Percentiles rank a stretch among this genome's conserved stretches.
Evolutionary conservation across 1,139 yeast species (phyloP).

Genomic region (Petasospora fabianii): DNA sequence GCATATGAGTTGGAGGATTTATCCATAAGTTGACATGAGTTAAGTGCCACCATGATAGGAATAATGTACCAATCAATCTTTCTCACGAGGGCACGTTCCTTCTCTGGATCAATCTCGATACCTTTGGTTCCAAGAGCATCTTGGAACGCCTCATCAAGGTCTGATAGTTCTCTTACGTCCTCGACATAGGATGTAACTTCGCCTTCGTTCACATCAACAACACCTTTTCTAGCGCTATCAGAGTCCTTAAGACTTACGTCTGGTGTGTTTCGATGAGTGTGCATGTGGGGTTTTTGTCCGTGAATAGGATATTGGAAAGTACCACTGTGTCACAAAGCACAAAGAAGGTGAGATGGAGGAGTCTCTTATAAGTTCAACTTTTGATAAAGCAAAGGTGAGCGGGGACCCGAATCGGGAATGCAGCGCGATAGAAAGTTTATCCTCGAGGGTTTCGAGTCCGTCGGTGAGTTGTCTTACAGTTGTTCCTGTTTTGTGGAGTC

Average conservation of each 20-base stretch:
- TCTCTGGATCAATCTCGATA: constrained; percentile 7
- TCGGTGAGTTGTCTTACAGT: too few relatives aligned
- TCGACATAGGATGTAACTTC: constrained; percentile 2
- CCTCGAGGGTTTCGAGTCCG: too few relatives aligned
- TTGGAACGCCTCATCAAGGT: constrained; percentile 7
- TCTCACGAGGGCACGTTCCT: constrained; percentile 11
- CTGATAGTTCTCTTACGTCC: constrained; percentile 2
- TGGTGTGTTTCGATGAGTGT: too few relatives aligned
- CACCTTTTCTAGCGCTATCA: neutral
- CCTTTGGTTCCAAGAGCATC: constrained; percentile 2
- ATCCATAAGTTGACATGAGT: constrained; percentile 24
- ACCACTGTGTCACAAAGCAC: too few relatives aligned
- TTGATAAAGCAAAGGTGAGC: too few relatives aligned
- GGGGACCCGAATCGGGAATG: too few relatives aligned
- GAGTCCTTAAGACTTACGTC: constrained; percentile 1
- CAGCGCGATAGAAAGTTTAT: too few relatives aligned
- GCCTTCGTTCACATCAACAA: constrained; percentile 1
- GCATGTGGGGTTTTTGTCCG: too few relatives aligned
- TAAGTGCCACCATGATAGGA: constrained; percentile 21
- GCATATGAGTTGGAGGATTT: constrained; percentile 26
- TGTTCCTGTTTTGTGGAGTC: too few relatives aligned
- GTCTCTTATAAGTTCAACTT: too few relatives aligned
- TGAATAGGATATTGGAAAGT: too few relatives aligned
- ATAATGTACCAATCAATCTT: constrained; percentile 14
- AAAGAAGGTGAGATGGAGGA: too few relatives aligned